Base-by-base conservation (phyloP, 352 stramenopile genomes). In the Phytophthora citrophthora region DNA sequence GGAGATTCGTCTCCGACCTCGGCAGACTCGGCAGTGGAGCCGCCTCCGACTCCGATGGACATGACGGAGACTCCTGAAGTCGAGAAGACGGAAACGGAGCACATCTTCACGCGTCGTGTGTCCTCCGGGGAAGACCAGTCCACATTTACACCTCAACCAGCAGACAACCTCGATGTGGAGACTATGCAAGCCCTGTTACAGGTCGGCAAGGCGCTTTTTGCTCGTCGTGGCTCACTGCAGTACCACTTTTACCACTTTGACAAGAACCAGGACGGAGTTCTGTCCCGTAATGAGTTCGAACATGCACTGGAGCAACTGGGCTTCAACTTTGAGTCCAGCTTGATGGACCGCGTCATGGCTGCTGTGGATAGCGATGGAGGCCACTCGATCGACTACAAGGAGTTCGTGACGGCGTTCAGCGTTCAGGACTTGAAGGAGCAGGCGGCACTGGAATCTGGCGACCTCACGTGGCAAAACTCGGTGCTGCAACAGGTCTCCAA, bases 401-500 rank as follows among this genome's bases (percentile, higher is more conserved):
- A 98, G 71, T 98, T 98, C 65, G 81, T 94, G 38, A 82, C 89
- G 54, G 93, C 91, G 1, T 98, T 98, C 47, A 79, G 77, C 23
- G 73, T 97, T n/a, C 79, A 92, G 54, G 89, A 96, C 62, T 24
- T 69, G 11, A 94, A 89, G 54, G 88, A 93, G 44, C 72, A 83
- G 53, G 53, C 61, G 12, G 73, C 71, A 31, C 68, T 90, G 1
- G 80, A 76, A 26, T 80, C 76, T 20, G 83, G 82, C 23, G 84
- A 85, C 61, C 66, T 87, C 72, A 96, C 77, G 68, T 98, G 93
- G 93, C 90, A 97, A 72, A 91, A 97, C 61, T 81, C 89, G 13
- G 87, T 98, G 43, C 77, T 98, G 34, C 92, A 98, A 67, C 89
- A 97, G 52, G 90, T 98, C 27, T 94, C 93, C 38, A 98, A 98